Conservation (phyloP, 495 filamentous ascomycete genomes). For the Tricharina praecox region DNA sequence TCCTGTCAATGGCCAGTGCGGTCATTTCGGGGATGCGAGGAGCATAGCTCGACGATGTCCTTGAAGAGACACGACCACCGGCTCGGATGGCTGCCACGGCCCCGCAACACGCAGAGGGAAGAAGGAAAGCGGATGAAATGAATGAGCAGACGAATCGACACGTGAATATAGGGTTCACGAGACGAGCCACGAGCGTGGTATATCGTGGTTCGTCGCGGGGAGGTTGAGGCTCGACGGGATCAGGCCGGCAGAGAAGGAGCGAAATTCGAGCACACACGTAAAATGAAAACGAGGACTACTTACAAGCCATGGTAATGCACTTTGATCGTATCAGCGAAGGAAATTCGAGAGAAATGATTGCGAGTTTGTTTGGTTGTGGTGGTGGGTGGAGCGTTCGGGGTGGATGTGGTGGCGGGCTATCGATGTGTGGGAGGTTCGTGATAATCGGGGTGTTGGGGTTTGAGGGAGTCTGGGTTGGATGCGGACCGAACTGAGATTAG, state of each 20-base stretch:
- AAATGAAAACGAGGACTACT: conserved; percentile 11
- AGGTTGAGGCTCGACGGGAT: conserved; percentile 5
- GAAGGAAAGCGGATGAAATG: background rate
- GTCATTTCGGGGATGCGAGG: conserved; percentile 25
- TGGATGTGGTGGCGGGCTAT: conserved; percentile 22
- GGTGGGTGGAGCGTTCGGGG: conserved; percentile 24
- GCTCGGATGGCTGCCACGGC: background rate
- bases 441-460: conserved; percentile 6
- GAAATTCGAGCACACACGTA: background rate
- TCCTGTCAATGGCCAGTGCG: conserved; percentile 7
- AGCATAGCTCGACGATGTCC: conserved; percentile 9
- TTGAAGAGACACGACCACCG: conserved; percentile 17
- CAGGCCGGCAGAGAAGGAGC: background rate
- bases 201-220: conserved; percentile 1
- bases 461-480: conserved; percentile 15
- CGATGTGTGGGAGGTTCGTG: conserved; percentile 13
- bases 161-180: conserved; percentile 1
- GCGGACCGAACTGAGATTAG: too few species aligned
- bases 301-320: conserved; percentile 8
- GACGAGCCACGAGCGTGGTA: background rate
- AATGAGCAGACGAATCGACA: background rate
- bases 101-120: background rate
- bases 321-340: background rate
- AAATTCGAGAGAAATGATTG: background rate
- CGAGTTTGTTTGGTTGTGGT: conserved; percentile 13